Conservation (phyloP, 2,329 filamentous ascomycete genomes). For the Pestalotiopsis sp. region DNA sequence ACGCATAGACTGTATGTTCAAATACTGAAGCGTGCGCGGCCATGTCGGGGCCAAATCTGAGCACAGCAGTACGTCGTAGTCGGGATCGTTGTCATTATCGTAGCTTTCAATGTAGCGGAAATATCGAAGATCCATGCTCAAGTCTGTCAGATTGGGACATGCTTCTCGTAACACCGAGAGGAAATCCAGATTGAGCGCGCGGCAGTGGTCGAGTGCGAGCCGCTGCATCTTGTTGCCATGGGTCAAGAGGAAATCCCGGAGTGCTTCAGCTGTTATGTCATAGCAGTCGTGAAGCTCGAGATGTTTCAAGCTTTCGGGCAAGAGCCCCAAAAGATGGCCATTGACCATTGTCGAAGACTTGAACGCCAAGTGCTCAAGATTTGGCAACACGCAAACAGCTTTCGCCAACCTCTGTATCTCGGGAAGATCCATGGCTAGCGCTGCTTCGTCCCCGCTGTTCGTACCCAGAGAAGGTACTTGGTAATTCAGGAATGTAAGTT, state of each 20-base stretch:
- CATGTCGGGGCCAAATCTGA: slow-evolving; percentile 72
- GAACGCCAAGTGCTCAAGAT: slow-evolving; percentile 70
- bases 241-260: slow-evolving; percentile 66
- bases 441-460: slow-evolving; percentile 21
- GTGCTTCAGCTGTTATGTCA: slow-evolving; percentile 67
- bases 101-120: slow-evolving; percentile 70
- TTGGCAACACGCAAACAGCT: slow-evolving; percentile 55
- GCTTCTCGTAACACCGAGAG: slow-evolving; percentile 64
- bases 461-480: slow-evolving; percentile 54
- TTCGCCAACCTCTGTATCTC: slow-evolving; percentile 47
- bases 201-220: slow-evolving; percentile 77
- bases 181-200: slow-evolving; percentile 76
- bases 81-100: slow-evolving; percentile 69
- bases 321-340: slow-evolving; percentile 64
- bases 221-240: slow-evolving; percentile 70
- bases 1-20: slow-evolving; percentile 78
- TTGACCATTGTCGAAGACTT: slow-evolving; percentile 76
- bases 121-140: slow-evolving; percentile 80
- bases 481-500: slow-evolving; percentile 65
- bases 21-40: slow-evolving; percentile 70
- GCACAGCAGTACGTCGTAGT: slow-evolving; percentile 70
- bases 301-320: slow-evolving; percentile 68
- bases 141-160: slow-evolving; percentile 71
- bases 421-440: slow-evolving; percentile 21
- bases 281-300: slow-evolving; percentile 81